phyloP scores from a whole-genome alignment of 2,329 filamentous ascomycete genomes.

The Blumeria graminis region DNA sequence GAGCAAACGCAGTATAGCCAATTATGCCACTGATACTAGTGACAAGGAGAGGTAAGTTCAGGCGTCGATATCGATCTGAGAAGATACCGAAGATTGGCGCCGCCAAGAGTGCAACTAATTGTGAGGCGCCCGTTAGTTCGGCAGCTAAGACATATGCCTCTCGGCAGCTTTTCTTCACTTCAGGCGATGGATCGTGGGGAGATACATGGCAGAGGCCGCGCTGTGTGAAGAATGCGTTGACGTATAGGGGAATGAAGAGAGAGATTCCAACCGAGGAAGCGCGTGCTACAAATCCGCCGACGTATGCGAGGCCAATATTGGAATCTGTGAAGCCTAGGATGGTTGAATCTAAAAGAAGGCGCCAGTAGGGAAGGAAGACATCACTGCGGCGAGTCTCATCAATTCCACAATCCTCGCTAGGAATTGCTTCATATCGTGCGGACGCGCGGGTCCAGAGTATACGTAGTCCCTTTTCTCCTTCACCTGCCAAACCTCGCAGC shows the following conservation, averaged over 20 bases:
- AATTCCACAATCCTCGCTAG: too few relatives aligned
- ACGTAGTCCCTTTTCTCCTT: constrained; percentile 52
- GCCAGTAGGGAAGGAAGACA: constrained; percentile 25
- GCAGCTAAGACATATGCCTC: constrained; percentile 73
- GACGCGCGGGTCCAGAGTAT: constrained; percentile 18
- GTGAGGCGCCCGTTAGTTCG: constrained; percentile 69
- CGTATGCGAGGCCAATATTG: constrained; percentile 64
- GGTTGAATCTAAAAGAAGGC: constrained; percentile 37
- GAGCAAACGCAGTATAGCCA: constrained; percentile 55
- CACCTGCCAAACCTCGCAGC: constrained; percentile 41
- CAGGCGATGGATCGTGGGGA: constrained; percentile 37
- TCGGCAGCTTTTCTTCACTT: constrained; percentile 66
- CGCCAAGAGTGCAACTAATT: constrained; percentile 61
- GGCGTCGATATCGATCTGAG: constrained; percentile 38
- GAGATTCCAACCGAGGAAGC: constrained; percentile 90
- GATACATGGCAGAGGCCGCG: constrained; percentile 54
- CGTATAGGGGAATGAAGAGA: constrained; percentile 76
- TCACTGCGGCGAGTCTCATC: neutral
- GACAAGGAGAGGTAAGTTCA: constrained; percentile 51
- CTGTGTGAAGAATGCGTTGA: constrained; percentile 72
- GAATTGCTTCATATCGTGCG: too few relatives aligned
- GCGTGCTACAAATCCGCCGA: constrained; percentile 83
- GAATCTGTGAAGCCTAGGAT: constrained; percentile 49
- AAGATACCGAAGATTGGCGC: constrained; percentile 75
- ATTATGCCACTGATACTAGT: constrained; percentile 50